These are phyloP conservation scores for Phialophora macrospora DNA, from an alignment of 2,329 filamentous ascomycete genomes.

Conservation along the genomic window DNA sequence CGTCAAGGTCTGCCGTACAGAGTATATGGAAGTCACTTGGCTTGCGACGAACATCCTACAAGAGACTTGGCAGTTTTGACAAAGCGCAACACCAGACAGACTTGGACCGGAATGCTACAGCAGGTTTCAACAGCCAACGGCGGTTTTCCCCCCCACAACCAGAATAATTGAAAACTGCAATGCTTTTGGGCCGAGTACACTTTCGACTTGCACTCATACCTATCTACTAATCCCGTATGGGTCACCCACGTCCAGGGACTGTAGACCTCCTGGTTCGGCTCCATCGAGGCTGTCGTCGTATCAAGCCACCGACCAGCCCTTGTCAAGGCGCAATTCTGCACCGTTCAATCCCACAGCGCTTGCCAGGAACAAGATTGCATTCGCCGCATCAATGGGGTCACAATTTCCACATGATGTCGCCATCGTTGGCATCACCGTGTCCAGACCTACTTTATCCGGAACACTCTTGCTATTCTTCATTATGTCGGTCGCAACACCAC, in stretches of 20 bases:
- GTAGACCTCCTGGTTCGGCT: not conserved
- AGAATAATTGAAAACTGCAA: not conserved
- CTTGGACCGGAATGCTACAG: no score
- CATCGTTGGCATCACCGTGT: slow-evolving; percentile 18
- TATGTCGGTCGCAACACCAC: slow-evolving; percentile 16
- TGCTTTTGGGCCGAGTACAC: not conserved
- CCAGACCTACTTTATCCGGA: slow-evolving; percentile 13
- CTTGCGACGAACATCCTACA: no score
- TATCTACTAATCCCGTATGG: not conserved
- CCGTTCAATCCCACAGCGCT: slow-evolving; percentile 8
- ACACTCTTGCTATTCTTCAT: slow-evolving; percentile 13
- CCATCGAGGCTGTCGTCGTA: not conserved
- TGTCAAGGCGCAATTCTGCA: slow-evolving; percentile 14
- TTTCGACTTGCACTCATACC: not conserved
- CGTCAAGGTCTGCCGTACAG: not conserved
- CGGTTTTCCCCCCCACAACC: no score
- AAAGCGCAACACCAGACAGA: no score
- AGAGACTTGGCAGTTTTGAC: no score
- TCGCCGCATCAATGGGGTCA: slow-evolving; percentile 13
- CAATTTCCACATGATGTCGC: slow-evolving; percentile 10
- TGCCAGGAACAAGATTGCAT: slow-evolving; percentile 13
- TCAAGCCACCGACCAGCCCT: slow-evolving; percentile 13
- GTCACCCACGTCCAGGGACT: not conserved
- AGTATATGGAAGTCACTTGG: no score
- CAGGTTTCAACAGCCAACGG: no score